These are phyloP conservation scores for Euphorbia peplus DNA, from an alignment of 345 rosid genomes.

Conservation along the genomic window DNA sequence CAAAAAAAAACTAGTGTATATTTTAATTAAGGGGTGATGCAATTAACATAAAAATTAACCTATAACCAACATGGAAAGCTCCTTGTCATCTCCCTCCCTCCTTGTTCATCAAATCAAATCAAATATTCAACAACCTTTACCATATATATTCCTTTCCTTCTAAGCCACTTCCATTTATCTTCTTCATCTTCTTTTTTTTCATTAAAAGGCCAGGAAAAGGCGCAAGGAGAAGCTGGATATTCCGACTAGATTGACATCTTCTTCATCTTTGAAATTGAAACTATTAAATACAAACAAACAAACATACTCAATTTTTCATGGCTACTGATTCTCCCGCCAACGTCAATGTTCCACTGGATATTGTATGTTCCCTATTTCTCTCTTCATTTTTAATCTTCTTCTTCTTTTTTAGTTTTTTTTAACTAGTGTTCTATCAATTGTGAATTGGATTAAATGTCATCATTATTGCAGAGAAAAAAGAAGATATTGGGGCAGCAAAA, in stretches of 20 bases:
- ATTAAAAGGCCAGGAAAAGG: no score
- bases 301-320: slow-evolving; percentile 20
- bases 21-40: no score
- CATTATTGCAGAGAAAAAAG: slow-evolving; percentile 64
- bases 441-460: neutral
- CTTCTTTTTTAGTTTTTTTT: neutral
- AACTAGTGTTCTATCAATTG: neutral
- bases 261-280: slow-evolving; percentile 3
- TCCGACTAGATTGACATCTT: no score
- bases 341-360: slow-evolving; percentile 22
- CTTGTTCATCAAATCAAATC: slow-evolving; percentile 4
- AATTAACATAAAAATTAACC: neutral
- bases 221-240: no score
- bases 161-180: slow-evolving; percentile 26
- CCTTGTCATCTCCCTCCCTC: slow-evolving; percentile 40
- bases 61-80: slow-evolving; percentile 42
- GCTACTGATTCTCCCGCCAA: slow-evolving; percentile 19
- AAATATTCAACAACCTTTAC: slow-evolving; percentile 14
- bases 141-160: slow-evolving; percentile 38
- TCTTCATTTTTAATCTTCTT: neutral
- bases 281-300: no score
- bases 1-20: neutral
- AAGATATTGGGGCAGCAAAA: slow-evolving; percentile 59
- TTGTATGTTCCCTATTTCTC: slow-evolving; percentile 28
- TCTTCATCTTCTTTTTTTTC: no score